phyloP scores from a whole-genome alignment of 2,329 filamentous ascomycete genomes.

The Ophiosphaerella herpotricha region DNA sequence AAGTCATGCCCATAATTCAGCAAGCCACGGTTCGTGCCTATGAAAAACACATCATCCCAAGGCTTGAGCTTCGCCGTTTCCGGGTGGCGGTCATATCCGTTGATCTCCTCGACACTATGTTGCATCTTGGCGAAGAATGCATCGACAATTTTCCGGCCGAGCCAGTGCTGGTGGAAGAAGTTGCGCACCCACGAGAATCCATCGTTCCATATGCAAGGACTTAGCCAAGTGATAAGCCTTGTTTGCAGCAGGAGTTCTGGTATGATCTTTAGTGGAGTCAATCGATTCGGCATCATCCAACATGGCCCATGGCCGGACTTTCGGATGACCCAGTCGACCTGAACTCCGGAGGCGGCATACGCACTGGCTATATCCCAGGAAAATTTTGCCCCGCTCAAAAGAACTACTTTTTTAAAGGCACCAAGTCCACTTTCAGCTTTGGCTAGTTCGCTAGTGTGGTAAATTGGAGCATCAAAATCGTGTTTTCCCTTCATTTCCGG shows the following conservation, averaged over 20 bases:
- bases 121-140: slow-evolving; percentile 61
- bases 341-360: slow-evolving; percentile 55
- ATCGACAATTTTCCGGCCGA: slow-evolving; percentile 62
- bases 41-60: slow-evolving; percentile 54
- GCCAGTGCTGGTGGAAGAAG: slow-evolving; percentile 61
- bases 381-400: slow-evolving; percentile 68
- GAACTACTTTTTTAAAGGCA: slow-evolving; percentile 46
- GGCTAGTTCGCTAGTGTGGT: slow-evolving; percentile 62
- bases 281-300: slow-evolving; percentile 63
- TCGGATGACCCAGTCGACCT: slow-evolving; percentile 64
- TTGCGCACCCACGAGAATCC: slow-evolving; percentile 60
- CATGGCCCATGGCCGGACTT: slow-evolving; percentile 61
- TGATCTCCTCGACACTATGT: slow-evolving; percentile 55
- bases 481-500: slow-evolving; percentile 58
- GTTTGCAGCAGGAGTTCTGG: slow-evolving; percentile 69
- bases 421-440: slow-evolving; percentile 45
- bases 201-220: slow-evolving; percentile 75
- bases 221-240: slow-evolving; percentile 73
- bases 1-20: slow-evolving; percentile 64
- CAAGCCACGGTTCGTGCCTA: slow-evolving; percentile 61
- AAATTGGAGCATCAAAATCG: slow-evolving; percentile 57
- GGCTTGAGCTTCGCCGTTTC: slow-evolving; percentile 50
- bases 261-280: slow-evolving; percentile 68
- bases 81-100: slow-evolving; percentile 50
- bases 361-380: slow-evolving; percentile 66